Conservation (phyloP, 2,329 filamentous ascomycete species). For the Aspergillus sp. region DNA sequence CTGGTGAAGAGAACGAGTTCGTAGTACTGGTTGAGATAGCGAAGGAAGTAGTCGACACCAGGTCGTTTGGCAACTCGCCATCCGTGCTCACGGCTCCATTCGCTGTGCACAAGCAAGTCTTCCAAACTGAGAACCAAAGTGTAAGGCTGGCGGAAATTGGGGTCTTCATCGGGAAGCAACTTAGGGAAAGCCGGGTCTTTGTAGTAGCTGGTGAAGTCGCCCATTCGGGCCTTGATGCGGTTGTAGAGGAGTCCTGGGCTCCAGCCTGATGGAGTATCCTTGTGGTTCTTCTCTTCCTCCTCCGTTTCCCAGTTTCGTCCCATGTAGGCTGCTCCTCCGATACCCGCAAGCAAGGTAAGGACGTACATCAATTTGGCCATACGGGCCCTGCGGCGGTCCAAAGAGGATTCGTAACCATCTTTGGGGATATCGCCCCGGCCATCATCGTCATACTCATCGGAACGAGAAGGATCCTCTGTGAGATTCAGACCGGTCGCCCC, state of each 20-base stretch:
- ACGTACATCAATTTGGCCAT: constrained; percentile 72
- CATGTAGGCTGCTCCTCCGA: constrained; percentile 65
- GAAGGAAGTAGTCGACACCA: constrained; percentile 93
- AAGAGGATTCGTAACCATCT: constrained; percentile 83
- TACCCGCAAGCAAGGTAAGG: constrained; percentile 51
- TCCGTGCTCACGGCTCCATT: constrained; percentile 90
- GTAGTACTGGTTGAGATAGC: constrained; percentile 96
- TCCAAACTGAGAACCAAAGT: constrained; percentile 90
- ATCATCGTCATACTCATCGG: constrained; percentile 44
- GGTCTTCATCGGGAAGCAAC: constrained; percentile 70
- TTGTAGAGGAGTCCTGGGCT: constrained; percentile 69
- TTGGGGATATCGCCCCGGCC: constrained; percentile 61
- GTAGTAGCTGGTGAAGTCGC: constrained; percentile 81
- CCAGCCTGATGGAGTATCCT: constrained; percentile 77
- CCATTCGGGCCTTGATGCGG: constrained; percentile 69
- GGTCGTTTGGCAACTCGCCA: constrained; percentile 95
- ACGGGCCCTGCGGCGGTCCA: constrained; percentile 73
- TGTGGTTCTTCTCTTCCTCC: constrained; percentile 65
- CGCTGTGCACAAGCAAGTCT: constrained; percentile 88
- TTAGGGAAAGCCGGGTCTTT: constrained; percentile 94
- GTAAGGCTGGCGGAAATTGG: constrained; percentile 77
- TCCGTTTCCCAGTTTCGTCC: constrained; percentile 80
- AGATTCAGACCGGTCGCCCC: constrained; percentile 43
- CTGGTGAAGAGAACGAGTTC: constrained; percentile 95
- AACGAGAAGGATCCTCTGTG: constrained; percentile 46